Base-by-base conservation (phyloP, 179 eudicot species). In the Drosera spatulata region DNA sequence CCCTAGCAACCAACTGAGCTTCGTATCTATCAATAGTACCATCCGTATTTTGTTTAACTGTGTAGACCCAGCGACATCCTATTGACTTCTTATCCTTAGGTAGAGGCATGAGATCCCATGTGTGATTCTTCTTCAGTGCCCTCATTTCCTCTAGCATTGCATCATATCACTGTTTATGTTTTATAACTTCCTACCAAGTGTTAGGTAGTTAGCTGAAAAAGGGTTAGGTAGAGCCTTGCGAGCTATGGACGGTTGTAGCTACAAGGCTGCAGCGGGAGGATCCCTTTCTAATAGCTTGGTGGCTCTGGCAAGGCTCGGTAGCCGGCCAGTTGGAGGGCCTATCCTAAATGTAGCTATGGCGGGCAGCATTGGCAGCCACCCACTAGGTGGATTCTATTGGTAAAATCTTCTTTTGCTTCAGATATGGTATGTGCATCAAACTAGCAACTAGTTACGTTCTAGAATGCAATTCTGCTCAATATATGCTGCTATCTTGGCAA, bases 261-360 rank as follows among this genome's bases (percentile, higher is more conserved):
- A 93, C 65, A 93, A 93, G 79, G 99, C 99, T 61, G 99, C 99
- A 4, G 99, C 99, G 39, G 99, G 99, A 61, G 99, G 99, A 43
- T 93, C 99, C 58, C 82, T 93, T 39, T 93, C 99, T 58, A 93
- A 93, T 63, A 93, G 85, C 70, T 75, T 93, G 38, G 99, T 93
- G 63, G 99, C 99, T 58, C 87, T 93, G 83, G 89, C 96, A 12
- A 77, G 99, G 83, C 96, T 93, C 62, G 98, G 98, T 42, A 84
- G 71, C 67, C 89, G 70, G 56, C 61, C 83, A 9, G 67, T 70
- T 62, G 87, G 86, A 47, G 87, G 86, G 3, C 85, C 87, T 69
- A 62, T 72, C 39, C 66, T 93, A 33, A 88, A 89, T 72, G 87
- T 93, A 33, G 93, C 93, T 51, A 84, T 93, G 96, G 87, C 87